These are phyloP conservation scores for Anthracocystis panici-leucophaei DNA, from an alignment of 1,284 basidiomycete species.

Conservation along the genomic window DNA sequence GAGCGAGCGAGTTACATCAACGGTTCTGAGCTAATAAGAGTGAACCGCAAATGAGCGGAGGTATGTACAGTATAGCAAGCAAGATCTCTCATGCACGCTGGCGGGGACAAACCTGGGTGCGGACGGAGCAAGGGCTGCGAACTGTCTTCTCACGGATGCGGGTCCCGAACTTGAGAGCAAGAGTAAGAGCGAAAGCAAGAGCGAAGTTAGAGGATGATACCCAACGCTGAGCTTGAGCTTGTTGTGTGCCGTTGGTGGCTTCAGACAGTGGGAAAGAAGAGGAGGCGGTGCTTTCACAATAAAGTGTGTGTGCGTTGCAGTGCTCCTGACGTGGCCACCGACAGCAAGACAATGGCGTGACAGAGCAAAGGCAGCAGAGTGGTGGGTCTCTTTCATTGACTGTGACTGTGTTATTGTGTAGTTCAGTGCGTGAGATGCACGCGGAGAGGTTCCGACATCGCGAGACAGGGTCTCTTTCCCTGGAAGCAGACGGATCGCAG, in stretches of 20 bases:
- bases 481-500: background rate
- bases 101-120: constrained; percentile 1
- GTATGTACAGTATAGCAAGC: too few species aligned
- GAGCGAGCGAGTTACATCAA: background rate
- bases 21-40: too few species aligned
- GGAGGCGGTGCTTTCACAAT: background rate
- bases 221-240: background rate
- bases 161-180: background rate
- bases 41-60: too few species aligned
- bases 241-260: constrained; percentile 1
- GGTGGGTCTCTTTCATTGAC: background rate
- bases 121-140: constrained; percentile 1
- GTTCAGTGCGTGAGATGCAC: too few species aligned
- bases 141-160: background rate
- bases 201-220: background rate
- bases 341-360: too few species aligned
- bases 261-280: background rate
- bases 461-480: too few species aligned
- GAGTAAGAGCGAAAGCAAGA: background rate
- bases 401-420: background rate
- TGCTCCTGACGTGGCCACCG: background rate
- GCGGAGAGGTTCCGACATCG: background rate
- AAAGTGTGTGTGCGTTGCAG: constrained; percentile 6
- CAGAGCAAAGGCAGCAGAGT: background rate
- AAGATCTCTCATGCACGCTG: background rate